phyloP scores from a whole-genome alignment of 176 grass and related monocot genomes.

The Tillandsia fasciculata region DNA sequence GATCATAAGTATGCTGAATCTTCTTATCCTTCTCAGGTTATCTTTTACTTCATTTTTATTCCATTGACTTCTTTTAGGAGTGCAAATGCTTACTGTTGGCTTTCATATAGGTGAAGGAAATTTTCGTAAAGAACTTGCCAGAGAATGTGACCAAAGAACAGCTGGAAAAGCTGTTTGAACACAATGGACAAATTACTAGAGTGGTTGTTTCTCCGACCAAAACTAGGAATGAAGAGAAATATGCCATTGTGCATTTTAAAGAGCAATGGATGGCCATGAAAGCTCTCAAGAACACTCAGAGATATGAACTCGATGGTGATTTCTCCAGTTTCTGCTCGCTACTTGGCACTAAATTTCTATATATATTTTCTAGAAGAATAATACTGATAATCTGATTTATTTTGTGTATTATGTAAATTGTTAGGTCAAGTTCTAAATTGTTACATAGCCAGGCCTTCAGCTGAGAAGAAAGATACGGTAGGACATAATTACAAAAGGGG shows the following conservation, averaged over 20 bases:
- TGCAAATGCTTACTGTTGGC: not conserved
- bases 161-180: conserved; percentile 63
- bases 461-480: conserved; percentile 51
- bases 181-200: conserved; percentile 67
- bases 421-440: conserved; percentile 64
- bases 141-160: conserved; percentile 58
- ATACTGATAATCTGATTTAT: no score
- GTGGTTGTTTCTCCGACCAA: conserved; percentile 69
- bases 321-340: not conserved
- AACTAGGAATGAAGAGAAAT: conserved; percentile 67
- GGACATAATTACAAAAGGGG: conserved; percentile 30
- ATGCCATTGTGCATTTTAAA: conserved; percentile 89
- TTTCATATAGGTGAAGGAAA: conserved; percentile 47
- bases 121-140: conserved; percentile 89
- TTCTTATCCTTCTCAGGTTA: conserved; percentile 47
- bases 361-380: no score
- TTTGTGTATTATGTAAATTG: no score
- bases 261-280: conserved; percentile 54
- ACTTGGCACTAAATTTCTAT: no score
- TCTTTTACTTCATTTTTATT: not conserved
- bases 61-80: no score
- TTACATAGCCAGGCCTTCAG: conserved; percentile 73
- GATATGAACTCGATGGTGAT: conserved; percentile 74
- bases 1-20: conserved; percentile 52
- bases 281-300: conserved; percentile 57